These are phyloP conservation scores for Raphanus hybrid DNA, from an alignment of 441 rosid genomes.

Conservation along the genomic window DNA sequence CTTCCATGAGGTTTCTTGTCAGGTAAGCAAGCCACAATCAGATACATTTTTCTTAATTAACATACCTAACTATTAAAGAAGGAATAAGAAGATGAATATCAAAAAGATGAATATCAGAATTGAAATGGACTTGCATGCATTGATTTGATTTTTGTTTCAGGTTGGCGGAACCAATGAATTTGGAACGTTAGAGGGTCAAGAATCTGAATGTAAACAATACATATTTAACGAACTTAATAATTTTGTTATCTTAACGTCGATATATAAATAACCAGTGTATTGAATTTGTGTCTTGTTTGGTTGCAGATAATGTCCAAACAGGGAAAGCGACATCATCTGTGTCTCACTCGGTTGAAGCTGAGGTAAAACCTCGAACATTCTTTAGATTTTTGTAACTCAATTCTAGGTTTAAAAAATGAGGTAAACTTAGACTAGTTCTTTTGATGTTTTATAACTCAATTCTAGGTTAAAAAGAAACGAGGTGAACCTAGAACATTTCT, in stretches of 20 bases:
- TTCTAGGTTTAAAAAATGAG: not conserved
- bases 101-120: not conserved
- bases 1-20: constrained; percentile 31
- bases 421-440: not conserved
- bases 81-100: not conserved
- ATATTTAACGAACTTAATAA: not conserved
- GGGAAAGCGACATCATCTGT: not conserved
- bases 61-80: not conserved
- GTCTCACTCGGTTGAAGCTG: not conserved
- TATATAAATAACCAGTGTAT: not conserved
- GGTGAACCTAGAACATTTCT: no score
- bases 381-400: not conserved
- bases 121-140: constrained; percentile 17
- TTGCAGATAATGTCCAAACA: constrained; percentile 7
- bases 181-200: not conserved
- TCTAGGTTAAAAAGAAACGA: not conserved
- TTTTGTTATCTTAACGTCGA: not conserved
- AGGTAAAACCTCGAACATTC: not conserved
- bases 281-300: constrained; percentile 15
- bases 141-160: constrained; percentile 14
- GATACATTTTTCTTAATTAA: not conserved
- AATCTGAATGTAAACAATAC: constrained; percentile 3
- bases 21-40: constrained; percentile 17
- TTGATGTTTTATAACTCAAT: not conserved
- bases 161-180: not conserved